Conservation (phyloP, 768 basidiomycete species). For the Suillus variegatus region DNA sequence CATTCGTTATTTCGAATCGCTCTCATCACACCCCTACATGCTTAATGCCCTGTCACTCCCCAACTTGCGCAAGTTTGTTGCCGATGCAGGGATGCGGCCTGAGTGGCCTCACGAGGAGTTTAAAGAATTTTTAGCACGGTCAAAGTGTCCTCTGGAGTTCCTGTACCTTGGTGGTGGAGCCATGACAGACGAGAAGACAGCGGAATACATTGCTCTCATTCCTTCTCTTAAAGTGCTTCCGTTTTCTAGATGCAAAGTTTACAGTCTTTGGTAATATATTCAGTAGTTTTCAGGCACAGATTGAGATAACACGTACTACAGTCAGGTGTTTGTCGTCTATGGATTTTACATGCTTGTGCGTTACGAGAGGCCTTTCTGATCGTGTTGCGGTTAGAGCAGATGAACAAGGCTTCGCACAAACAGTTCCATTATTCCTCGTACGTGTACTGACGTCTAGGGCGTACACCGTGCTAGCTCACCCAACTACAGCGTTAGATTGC, state of each 20-base stretch:
- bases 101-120: background rate
- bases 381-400: background rate
- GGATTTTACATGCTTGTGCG: background rate
- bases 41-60: background rate
- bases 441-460: background rate
- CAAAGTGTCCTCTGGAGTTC: background rate
- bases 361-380: background rate
- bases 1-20: background rate
- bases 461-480: background rate
- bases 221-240: background rate
- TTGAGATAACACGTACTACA: background rate
- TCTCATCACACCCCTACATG: background rate
- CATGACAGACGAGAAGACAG: too few relatives aligned
- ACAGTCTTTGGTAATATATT: too few relatives aligned
- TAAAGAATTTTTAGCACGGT: background rate
- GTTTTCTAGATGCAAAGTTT: too few relatives aligned
- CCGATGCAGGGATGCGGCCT: background rate
- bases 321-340: background rate
- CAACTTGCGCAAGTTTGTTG: background rate
- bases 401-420: background rate
- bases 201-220: background rate
- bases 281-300: background rate
- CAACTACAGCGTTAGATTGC: background rate
- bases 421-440: background rate
- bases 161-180: background rate